A percentile compares a stretch with the other conserved stretches of the same genome.
Evolutionary conservation across 2,329 filamentous ascomycete genomes (phyloP).

Genomic region (Verticillium nonalfalfae): DNA sequence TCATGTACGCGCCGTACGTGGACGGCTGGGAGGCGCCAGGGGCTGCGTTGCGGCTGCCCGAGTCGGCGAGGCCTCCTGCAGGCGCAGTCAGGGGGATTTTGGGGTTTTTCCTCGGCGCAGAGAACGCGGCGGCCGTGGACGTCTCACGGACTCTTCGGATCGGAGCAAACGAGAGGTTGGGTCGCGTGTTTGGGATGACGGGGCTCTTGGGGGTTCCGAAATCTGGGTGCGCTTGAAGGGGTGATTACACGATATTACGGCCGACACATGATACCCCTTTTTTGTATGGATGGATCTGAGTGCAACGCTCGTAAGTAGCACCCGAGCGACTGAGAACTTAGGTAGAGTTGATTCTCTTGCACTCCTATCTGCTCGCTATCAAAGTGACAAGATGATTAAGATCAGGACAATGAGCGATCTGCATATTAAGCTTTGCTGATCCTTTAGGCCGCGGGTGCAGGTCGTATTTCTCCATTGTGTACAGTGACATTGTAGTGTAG

Average conservation of each 20-base stretch:
- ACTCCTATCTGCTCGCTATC: too few species aligned
- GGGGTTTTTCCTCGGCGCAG: slow-evolving; percentile 8
- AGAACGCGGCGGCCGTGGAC: slow-evolving; percentile 4
- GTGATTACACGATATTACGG: neutral
- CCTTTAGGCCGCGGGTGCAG: too few species aligned
- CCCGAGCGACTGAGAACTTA: too few species aligned
- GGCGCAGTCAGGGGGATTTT: neutral
- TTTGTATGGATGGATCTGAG: too few species aligned
- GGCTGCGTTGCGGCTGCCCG: slow-evolving; percentile 1
- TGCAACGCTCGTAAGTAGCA: too few species aligned
- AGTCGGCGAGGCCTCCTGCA: neutral
- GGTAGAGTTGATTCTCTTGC: too few species aligned
- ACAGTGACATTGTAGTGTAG: too few species aligned
- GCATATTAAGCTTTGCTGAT: too few species aligned
- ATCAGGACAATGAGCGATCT: too few species aligned
- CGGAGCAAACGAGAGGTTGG: slow-evolving; percentile 15
- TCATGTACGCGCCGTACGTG: slow-evolving; percentile 3
- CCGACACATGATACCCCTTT: neutral
- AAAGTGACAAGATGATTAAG: too few species aligned
- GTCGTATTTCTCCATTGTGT: too few species aligned
- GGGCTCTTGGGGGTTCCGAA: slow-evolving; percentile 15
- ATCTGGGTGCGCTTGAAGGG: neutral
- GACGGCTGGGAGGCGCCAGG: slow-evolving; percentile 4
- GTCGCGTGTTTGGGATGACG: slow-evolving; percentile 16
- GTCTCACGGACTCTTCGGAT: slow-evolving; percentile 13